Percentiles rank a stretch among this genome's conserved stretches.
phyloP scores from a whole-genome alignment of 176 grass and related monocot genomes.

The sorghum (Sorghum bicolor) region DNA sequence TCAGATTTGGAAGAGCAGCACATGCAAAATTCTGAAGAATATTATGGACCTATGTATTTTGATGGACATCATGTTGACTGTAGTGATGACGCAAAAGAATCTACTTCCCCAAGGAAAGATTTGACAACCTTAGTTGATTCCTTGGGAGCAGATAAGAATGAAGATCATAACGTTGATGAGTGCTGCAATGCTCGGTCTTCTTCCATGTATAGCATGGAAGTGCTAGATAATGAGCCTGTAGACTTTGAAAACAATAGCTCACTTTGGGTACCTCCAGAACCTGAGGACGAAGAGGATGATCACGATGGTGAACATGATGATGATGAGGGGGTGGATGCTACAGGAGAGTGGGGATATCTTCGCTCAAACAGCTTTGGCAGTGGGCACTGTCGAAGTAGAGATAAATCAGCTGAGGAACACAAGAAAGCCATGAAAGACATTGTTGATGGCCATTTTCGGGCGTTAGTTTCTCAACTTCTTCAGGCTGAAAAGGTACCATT shows the following conservation, averaged over 20 bases:
- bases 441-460: constrained; percentile 88
- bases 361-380: constrained; percentile 83
- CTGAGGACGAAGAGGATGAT: constrained; percentile 92
- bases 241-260: constrained; percentile 86
- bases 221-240: constrained; percentile 66
- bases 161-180: constrained; percentile 49
- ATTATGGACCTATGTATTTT: constrained; percentile 60
- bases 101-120: constrained; percentile 46
- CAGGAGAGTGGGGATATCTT: constrained; percentile 83
- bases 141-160: constrained; percentile 51
- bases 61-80: constrained; percentile 47
- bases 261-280: constrained; percentile 84
- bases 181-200: constrained; percentile 69
- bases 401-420: constrained; percentile 86
- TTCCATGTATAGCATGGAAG: constrained; percentile 71
- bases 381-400: constrained; percentile 74
- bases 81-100: constrained; percentile 44
- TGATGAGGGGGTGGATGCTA: constrained; percentile 68
- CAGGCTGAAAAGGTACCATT: constrained; percentile 65
- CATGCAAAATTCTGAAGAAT: constrained; percentile 54
- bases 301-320: constrained; percentile 67
- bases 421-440: constrained; percentile 94
- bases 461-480: constrained; percentile 91
- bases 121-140: constrained; percentile 26
- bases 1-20: constrained; percentile 53